Conservation (phyloP, 768 basidiomycete species). For the Clitopilus passeckerianus region DNA sequence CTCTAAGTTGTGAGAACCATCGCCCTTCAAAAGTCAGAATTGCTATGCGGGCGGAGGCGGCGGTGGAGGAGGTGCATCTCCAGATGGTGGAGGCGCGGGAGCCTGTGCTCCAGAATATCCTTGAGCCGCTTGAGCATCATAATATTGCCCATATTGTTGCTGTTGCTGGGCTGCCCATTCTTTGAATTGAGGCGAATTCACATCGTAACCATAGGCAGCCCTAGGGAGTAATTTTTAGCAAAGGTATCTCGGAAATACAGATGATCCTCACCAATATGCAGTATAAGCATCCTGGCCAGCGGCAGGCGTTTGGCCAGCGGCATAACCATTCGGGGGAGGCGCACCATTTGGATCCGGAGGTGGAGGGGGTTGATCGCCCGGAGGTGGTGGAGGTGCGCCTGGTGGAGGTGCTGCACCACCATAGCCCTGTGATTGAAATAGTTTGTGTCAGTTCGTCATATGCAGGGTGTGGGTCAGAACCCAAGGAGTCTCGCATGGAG, state of each 20-base stretch:
- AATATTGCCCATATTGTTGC: slow-evolving; percentile 70
- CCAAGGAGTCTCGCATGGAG: not conserved
- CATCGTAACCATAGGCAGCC: slow-evolving; percentile 83
- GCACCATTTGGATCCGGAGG: slow-evolving; percentile 25
- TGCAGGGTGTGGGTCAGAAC: not conserved
- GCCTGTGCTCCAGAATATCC: slow-evolving; percentile 8
- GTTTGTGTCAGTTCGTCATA: not conserved
- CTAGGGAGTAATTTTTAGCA: slow-evolving; percentile 25
- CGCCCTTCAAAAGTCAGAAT: not conserved
- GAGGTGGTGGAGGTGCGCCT: slow-evolving; percentile 49
- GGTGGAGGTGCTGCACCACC: slow-evolving; percentile 47
- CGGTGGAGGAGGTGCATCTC: slow-evolving; percentile 24
- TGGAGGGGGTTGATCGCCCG: slow-evolving; percentile 39
- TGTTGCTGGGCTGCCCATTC: slow-evolving; percentile 75
- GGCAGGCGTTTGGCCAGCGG: slow-evolving; percentile 1
- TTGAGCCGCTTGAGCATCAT: slow-evolving; percentile 48
- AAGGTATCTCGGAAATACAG: slow-evolving; percentile 4
- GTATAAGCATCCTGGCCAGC: slow-evolving; percentile 42
- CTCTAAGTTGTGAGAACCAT: not conserved
- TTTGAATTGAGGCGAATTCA: slow-evolving; percentile 77
- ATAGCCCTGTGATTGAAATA: slow-evolving; percentile 26
- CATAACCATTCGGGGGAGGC: not conserved
- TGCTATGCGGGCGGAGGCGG: slow-evolving; percentile 16
- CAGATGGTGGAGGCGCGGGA: slow-evolving; percentile 10
- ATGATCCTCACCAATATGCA: slow-evolving; percentile 45